These are phyloP conservation scores for Posidonia oceanica DNA, from an alignment of 116 monocot species.

Conservation along the genomic window DNA sequence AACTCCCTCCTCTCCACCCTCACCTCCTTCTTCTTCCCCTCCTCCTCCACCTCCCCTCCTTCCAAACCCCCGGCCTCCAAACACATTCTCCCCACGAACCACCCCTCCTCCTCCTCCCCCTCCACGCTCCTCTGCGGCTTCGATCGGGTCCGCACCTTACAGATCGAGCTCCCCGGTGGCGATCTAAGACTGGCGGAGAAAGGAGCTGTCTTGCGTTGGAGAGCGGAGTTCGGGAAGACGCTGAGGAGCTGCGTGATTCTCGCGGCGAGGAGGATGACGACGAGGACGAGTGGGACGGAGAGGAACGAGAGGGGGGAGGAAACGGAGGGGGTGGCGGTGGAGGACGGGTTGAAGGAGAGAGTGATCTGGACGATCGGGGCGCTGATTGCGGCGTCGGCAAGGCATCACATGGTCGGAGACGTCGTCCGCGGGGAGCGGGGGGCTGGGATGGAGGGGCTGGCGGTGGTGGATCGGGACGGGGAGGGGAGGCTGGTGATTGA, in stretches of 20 bases:
- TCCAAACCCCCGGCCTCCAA: background rate
- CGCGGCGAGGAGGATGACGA: slow-evolving; percentile 9
- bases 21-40: background rate
- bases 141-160: slow-evolving; percentile 6
- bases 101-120: slow-evolving; percentile 5
- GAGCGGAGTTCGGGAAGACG: slow-evolving; percentile 12
- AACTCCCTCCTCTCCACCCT: slow-evolving; percentile 2
- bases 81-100: no score
- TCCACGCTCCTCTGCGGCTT: slow-evolving; percentile 7
- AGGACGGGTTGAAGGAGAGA: slow-evolving; percentile 13
- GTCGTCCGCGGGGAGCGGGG: slow-evolving; percentile 6
- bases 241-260: slow-evolving; percentile 16
- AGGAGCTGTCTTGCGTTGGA: slow-evolving; percentile 11
- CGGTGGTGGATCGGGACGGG: slow-evolving; percentile 7
- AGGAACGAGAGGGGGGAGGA: background rate
- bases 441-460: slow-evolving; percentile 7
- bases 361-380: slow-evolving; percentile 17
- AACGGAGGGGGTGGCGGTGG: background rate
- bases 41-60: no score
- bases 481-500: slow-evolving; percentile 9
- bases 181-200: slow-evolving; percentile 11
- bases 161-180: slow-evolving; percentile 13
- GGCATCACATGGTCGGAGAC: slow-evolving; percentile 11
- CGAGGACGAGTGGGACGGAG: background rate
- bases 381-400: slow-evolving; percentile 11